Conservation (phyloP, 768 basidiomycete species). For the Trametes cubensis region DNA sequence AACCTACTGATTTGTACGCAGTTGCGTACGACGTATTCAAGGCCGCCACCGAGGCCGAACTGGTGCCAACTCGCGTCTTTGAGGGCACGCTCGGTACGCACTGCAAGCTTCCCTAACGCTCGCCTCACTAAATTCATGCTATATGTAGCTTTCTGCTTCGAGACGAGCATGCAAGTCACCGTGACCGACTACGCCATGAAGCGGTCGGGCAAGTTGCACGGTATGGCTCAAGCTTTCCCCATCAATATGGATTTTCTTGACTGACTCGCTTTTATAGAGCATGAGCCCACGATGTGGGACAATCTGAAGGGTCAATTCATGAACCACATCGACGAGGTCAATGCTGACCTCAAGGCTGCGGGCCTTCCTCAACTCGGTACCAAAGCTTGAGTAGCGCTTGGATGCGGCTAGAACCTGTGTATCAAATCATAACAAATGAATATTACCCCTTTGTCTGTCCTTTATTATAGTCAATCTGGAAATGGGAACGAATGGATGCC, state of each 20-base stretch:
- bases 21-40: conserved; percentile 65
- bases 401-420: too few species aligned
- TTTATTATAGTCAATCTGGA: too few species aligned
- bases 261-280: conserved; percentile 39
- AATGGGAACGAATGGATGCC: too few species aligned
- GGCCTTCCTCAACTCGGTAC: conserved; percentile 27
- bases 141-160: conserved; percentile 60
- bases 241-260: background rate
- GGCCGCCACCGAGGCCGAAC: conserved; percentile 53
- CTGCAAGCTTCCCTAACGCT: background rate
- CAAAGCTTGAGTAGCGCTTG: conserved; percentile 3
- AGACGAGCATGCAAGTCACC: conserved; percentile 62
- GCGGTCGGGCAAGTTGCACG: conserved; percentile 59
- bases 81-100: conserved; percentile 57
- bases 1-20: conserved; percentile 25
- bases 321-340: conserved; percentile 58
- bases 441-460: too few species aligned
- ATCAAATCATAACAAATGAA: too few species aligned
- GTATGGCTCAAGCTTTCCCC: conserved; percentile 35
- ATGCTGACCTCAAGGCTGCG: conserved; percentile 37
- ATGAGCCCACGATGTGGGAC: conserved; percentile 72
- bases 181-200: conserved; percentile 68
- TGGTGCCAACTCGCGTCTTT: conserved; percentile 52
- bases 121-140: background rate
- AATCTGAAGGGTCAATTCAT: conserved; percentile 59